These are phyloP conservation scores for Periconia sp. DNA, from an alignment of 2,329 filamentous ascomycete species.

Conservation along the genomic window DNA sequence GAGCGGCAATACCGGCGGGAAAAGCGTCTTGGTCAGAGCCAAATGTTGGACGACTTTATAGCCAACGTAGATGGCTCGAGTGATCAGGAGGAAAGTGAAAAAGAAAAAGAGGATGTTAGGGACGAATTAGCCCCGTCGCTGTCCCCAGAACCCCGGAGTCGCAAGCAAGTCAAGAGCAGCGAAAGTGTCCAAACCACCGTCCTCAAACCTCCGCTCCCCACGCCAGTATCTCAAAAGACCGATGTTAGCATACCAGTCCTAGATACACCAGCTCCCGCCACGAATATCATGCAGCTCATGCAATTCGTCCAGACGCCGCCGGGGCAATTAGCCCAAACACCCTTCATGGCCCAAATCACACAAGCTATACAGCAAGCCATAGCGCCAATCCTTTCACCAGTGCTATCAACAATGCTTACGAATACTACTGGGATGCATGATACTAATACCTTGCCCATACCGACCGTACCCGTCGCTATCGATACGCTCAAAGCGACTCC, in stretches of 20 bases:
- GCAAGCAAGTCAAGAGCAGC: conserved; percentile 4
- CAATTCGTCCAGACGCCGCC: conserved; percentile 40
- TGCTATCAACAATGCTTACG: conserved; percentile 21
- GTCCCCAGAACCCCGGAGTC: conserved; percentile 7
- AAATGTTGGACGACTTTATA: conserved; percentile 30
- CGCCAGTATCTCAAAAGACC: neutral
- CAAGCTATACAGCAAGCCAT: conserved; percentile 33
- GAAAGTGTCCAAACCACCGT: neutral
- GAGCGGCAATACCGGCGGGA: conserved; percentile 30
- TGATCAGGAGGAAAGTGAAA: conserved; percentile 45
- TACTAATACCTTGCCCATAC: no score
- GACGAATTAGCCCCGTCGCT: conserved; percentile 40
- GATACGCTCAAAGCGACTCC: conserved; percentile 22
- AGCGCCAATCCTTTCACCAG: conserved; percentile 22
- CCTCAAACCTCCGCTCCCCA: neutral
- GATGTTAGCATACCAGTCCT: no score
- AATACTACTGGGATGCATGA: conserved; percentile 14
- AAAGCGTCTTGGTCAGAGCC: conserved; percentile 11
- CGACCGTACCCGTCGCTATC: conserved; percentile 6
- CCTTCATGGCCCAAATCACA: conserved; percentile 33
- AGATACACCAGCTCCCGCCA: conserved; percentile 9
- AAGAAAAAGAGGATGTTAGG: conserved; percentile 21
- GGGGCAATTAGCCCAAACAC: conserved; percentile 32
- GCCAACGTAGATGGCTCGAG: conserved; percentile 37
- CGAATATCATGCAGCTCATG: conserved; percentile 26